Evolutionary conservation across 2,329 filamentous ascomycete genomes (phyloP).

Genomic region (Peltaster fructicola): DNA sequence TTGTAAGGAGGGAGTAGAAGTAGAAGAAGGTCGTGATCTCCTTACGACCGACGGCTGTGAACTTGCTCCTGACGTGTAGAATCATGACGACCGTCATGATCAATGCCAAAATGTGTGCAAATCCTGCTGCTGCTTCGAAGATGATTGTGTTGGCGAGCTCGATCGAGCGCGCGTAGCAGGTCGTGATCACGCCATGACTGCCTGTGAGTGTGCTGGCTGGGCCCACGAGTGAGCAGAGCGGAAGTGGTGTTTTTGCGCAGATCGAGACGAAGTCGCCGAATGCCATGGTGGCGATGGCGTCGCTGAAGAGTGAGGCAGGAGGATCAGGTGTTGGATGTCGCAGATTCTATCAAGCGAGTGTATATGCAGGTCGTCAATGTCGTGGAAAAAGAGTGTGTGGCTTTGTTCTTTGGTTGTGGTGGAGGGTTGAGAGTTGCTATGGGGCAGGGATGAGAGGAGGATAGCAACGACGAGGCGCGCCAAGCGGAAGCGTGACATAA

Average conservation of each 20-base stretch:
- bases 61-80: conserved; percentile 88
- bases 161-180: conserved; percentile 87
- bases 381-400: not conserved
- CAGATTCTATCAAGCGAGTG: conserved; percentile 4
- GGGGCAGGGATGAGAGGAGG: conserved; percentile 2
- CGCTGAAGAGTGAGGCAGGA: not conserved
- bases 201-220: conserved; percentile 49
- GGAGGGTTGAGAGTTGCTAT: no score
- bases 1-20: conserved; percentile 78
- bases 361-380: conserved; percentile 1
- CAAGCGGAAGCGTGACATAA: no score
- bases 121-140: conserved; percentile 79
- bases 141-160: conserved; percentile 97
- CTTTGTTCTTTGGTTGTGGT: no score
- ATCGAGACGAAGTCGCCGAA: conserved; percentile 84
- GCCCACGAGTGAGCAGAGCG: conserved; percentile 74
- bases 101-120: conserved; percentile 80
- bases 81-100: conserved; percentile 96
- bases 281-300: conserved; percentile 41
- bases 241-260: conserved; percentile 70
- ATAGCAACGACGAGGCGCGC: no score
- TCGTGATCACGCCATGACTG: conserved; percentile 56
- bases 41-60: conserved; percentile 84
- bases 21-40: conserved; percentile 88
- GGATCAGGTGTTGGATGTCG: conserved; percentile 2